These are phyloP conservation scores for Aureoboletus auriporus DNA, from an alignment of 768 basidiomycete genomes.

Conservation along the genomic window DNA sequence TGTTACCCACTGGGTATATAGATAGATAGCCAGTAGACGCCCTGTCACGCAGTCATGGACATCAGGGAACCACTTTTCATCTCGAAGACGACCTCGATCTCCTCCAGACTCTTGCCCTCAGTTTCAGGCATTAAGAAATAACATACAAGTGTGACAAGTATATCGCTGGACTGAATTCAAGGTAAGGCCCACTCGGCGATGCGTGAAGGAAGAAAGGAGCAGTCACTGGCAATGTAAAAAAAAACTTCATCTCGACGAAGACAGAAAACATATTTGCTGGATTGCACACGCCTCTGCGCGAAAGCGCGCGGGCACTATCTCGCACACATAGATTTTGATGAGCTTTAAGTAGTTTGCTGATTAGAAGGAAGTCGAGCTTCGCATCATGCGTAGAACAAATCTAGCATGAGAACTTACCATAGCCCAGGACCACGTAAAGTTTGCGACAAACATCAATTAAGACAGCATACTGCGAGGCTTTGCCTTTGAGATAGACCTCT, in stretches of 20 bases:
- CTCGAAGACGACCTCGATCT: constrained; percentile 36
- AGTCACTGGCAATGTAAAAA: no score
- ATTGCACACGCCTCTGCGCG: no score
- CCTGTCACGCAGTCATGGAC: no score
- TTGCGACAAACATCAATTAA: constrained; percentile 44
- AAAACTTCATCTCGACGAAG: no score
- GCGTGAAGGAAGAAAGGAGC: constrained; percentile 44
- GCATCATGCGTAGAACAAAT: background rate
- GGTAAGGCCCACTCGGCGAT: constrained; percentile 45
- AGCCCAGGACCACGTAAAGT: constrained; percentile 31
- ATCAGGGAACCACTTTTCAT: constrained; percentile 2
- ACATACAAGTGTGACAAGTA: no score
- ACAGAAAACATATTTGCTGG: no score
- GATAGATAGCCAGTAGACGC: no score
- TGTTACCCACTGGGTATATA: no score
- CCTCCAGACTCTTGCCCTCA: constrained; percentile 40
- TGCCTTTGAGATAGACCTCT: constrained; percentile 4
- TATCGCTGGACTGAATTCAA: constrained; percentile 40
- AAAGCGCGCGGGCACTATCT: no score
- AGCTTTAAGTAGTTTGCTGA: constrained; percentile 12
- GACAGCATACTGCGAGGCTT: no score
- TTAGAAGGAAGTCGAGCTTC: background rate
- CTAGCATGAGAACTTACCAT: constrained; percentile 19
- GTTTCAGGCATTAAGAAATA: constrained; percentile 39
- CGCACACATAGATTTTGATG: constrained; percentile 39